A percentile compares a stretch with the other conserved stretches of the same genome.
These are phyloP conservation scores for Eimeria praecox DNA, from an alignment of 169 alveolate genomes.

Conservation along the genomic window DNA sequence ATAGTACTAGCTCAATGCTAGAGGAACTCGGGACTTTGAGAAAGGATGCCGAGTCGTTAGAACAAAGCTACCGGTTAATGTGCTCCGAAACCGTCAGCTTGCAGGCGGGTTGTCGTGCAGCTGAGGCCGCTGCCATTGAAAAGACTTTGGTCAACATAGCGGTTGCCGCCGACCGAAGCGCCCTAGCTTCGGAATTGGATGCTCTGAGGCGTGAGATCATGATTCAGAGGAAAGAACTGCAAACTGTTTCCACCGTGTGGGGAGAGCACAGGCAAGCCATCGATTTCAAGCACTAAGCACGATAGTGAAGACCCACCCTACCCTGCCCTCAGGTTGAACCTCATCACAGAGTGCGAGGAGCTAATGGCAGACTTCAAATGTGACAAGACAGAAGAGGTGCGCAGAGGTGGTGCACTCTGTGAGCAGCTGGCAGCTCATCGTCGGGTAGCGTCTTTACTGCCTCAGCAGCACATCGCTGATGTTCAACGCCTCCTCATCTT, in stretches of 20 bases:
- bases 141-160: too few relatives aligned
- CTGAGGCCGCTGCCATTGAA: neutral
- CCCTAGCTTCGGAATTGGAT: neutral
- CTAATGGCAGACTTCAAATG: neutral
- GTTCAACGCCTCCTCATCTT: neutral
- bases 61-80: neutral
- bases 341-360: conserved; percentile 46
- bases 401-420: neutral
- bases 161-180: neutral
- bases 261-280: neutral
- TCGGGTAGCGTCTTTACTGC: neutral
- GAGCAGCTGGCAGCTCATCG: neutral
- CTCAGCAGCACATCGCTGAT: neutral
- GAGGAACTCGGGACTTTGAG: neutral
- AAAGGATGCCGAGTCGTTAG: conserved; percentile 10
- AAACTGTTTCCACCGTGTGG: neutral
- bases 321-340: neutral
- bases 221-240: neutral
- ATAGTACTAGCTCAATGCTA: neutral
- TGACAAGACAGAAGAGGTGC: neutral
- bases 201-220: neutral
- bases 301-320: neutral
- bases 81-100: neutral
- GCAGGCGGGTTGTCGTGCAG: conserved; percentile 1
- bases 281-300: neutral